These are phyloP conservation scores for Aspergillus melleus DNA, from an alignment of 2,329 filamentous ascomycete species.

Conservation along the genomic window DNA sequence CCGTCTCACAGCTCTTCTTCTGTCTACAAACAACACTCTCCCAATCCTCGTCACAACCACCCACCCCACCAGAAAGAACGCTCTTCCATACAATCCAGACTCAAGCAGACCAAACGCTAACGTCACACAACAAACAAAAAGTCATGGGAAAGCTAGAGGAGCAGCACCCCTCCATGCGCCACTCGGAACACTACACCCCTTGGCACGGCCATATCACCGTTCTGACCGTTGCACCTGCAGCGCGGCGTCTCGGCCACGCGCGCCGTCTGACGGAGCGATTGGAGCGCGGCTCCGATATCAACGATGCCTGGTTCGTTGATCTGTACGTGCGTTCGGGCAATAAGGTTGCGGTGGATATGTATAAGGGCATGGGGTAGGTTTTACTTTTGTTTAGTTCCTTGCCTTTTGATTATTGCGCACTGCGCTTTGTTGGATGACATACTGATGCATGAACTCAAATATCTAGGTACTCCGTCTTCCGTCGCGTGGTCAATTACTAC, in stretches of 20 bases:
- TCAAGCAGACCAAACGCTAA: neutral
- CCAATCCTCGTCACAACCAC: neutral
- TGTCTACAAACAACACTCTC: too few species aligned
- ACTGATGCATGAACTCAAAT: too few species aligned
- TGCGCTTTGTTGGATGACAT: too few species aligned
- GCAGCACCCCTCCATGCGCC: constrained; percentile 71
- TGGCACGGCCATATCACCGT: constrained; percentile 99
- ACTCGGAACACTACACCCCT: constrained; percentile 90
- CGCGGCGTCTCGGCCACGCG: constrained; percentile 82
- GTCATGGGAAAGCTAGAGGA: constrained; percentile 97
- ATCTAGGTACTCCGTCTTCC: constrained; percentile 72
- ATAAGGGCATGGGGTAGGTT: constrained; percentile 77
- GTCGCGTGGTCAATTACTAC: constrained; percentile 89
- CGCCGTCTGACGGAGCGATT: constrained; percentile 78
- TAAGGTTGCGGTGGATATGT: constrained; percentile 80
- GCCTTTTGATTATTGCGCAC: constrained; percentile 7
- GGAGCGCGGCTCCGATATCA: constrained; percentile 77
- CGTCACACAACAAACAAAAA: constrained; percentile 38
- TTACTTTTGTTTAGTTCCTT: neutral
- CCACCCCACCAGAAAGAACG: neutral
- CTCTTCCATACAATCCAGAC: neutral
- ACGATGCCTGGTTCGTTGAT: constrained; percentile 92
- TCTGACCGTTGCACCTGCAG: constrained; percentile 84
- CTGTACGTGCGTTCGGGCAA: constrained; percentile 91
- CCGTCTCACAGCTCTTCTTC: neutral